phyloP scores from a whole-genome alignment of 345 rosid species.

The Salix arbutifolia region DNA sequence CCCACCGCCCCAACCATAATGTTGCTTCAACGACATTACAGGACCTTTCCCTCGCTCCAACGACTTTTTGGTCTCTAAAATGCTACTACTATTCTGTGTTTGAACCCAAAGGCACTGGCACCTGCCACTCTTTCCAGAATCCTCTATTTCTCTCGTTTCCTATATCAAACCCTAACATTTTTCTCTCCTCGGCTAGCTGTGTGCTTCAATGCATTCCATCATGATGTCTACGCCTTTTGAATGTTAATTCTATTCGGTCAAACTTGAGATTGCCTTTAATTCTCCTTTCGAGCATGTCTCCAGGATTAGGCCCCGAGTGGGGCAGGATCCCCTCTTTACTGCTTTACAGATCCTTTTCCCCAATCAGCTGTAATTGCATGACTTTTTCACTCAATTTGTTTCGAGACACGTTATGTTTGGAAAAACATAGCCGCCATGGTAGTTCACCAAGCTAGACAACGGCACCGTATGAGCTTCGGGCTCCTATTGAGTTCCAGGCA shows the following conservation, averaged over 20 bases:
- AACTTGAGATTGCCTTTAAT: constrained; percentile 20
- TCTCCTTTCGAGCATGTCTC: constrained; percentile 25
- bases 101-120: background rate
- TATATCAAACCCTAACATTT: background rate
- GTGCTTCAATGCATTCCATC: constrained; percentile 15
- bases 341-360: constrained; percentile 14
- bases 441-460: background rate
- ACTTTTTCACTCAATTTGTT: background rate
- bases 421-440: background rate
- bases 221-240: constrained; percentile 20
- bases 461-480: constrained; percentile 12
- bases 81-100: background rate
- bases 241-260: constrained; percentile 18
- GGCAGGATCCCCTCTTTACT: constrained; percentile 37
- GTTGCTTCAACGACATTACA: constrained; percentile 27
- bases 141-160: background rate
- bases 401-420: background rate
- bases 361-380: background rate
- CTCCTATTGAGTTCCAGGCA: constrained; percentile 4
- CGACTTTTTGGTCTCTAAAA: constrained; percentile 24
- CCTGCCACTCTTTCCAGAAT: background rate
- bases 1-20: constrained; percentile 51
- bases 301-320: constrained; percentile 17
- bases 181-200: constrained; percentile 3
- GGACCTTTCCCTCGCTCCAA: constrained; percentile 39